Percentiles rank a stretch among this genome's conserved stretches.
These are phyloP conservation scores for Helenozyma rhizophorensis DNA, from an alignment of 805 yeast species.

Conservation along the genomic window DNA sequence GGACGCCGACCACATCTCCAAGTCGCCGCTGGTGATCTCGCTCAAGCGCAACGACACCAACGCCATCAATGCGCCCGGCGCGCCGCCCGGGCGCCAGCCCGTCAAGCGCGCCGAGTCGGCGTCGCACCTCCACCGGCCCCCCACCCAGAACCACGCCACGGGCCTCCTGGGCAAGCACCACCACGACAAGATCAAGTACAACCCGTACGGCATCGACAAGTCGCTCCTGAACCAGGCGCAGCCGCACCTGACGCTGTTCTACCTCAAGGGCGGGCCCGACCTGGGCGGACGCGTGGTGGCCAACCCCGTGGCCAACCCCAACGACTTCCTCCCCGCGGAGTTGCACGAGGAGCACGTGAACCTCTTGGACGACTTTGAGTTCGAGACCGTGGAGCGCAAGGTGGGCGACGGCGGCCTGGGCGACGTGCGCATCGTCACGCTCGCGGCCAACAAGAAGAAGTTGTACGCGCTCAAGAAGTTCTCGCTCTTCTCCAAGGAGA, in stretches of 20 bases:
- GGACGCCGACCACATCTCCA: conserved; percentile 3
- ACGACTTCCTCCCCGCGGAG: conserved; percentile 53
- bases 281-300: conserved; percentile 47
- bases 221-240: conserved; percentile 16
- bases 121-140: conserved; percentile 30
- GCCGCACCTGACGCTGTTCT: conserved; percentile 22
- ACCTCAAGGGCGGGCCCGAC: conserved; percentile 31
- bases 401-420: conserved; percentile 75
- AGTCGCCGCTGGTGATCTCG: conserved; percentile 6
- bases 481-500: conserved; percentile 55
- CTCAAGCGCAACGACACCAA: conserved; percentile 12
- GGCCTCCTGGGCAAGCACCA: conserved; percentile 9
- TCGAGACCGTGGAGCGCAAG: conserved; percentile 38
- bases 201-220: conserved; percentile 58
- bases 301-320: conserved; percentile 63
- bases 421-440: conserved; percentile 47
- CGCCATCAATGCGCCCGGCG: conserved; percentile 4
- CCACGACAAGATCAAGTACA: conserved; percentile 51
- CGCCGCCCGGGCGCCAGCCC: conserved; percentile 11
- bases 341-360: conserved; percentile 45
- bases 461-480: conserved; percentile 65
- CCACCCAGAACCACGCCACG: conserved; percentile 1
- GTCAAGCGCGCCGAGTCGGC: conserved; percentile 29
- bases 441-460: conserved; percentile 37
- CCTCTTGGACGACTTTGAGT: conserved; percentile 53